A percentile compares a stretch with the other conserved stretches of the same genome.
Evolutionary conservation across 495 filamentous ascomycete genomes (phyloP).

Genomic region (Clavariopsis aquatica): DNA sequence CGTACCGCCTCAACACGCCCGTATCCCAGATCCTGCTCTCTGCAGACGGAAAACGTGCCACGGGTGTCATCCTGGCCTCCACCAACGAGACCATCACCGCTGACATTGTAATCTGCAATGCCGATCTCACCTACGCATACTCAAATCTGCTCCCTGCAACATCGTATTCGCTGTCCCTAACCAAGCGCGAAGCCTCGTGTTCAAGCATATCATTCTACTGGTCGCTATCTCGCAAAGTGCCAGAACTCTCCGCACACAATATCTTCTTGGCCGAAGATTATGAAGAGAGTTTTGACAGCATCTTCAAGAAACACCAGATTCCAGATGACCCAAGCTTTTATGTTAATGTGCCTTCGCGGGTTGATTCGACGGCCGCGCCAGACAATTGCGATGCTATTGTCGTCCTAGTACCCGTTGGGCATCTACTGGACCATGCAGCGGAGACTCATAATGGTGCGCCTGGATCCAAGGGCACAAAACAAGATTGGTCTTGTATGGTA

Average conservation of each 20-base stretch:
- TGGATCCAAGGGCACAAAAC: no score
- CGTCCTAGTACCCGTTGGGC: constrained; percentile 68
- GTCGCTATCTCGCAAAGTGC: constrained; percentile 58
- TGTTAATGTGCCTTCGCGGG: constrained; percentile 67
- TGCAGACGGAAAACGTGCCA: constrained; percentile 50
- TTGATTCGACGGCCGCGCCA: constrained; percentile 67
- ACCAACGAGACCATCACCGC: constrained; percentile 56
- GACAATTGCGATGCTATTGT: constrained; percentile 61
- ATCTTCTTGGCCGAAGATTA: constrained; percentile 73
- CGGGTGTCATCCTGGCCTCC: constrained; percentile 55
- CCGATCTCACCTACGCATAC: constrained; percentile 71
- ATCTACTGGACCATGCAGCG: no score
- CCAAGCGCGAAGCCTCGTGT: constrained; percentile 57
- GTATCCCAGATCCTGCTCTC: constrained; percentile 54
- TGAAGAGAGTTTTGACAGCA: constrained; percentile 66
- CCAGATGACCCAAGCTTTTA: constrained; percentile 69
- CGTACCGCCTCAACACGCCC: constrained; percentile 57
- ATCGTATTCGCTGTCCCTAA: constrained; percentile 51
- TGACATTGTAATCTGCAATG: constrained; percentile 66
- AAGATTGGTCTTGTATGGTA: constrained; percentile 60
- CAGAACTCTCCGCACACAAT: constrained; percentile 66
- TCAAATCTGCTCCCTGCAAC: constrained; percentile 60
- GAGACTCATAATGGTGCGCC: no score
- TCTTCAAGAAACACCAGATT: constrained; percentile 65
- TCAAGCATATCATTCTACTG: constrained; percentile 76